Percentiles rank a stretch among this genome's conserved stretches.
phyloP scores from a whole-genome alignment of 2,329 filamentous ascomycete genomes.

The Phialocephala subalpina region DNA sequence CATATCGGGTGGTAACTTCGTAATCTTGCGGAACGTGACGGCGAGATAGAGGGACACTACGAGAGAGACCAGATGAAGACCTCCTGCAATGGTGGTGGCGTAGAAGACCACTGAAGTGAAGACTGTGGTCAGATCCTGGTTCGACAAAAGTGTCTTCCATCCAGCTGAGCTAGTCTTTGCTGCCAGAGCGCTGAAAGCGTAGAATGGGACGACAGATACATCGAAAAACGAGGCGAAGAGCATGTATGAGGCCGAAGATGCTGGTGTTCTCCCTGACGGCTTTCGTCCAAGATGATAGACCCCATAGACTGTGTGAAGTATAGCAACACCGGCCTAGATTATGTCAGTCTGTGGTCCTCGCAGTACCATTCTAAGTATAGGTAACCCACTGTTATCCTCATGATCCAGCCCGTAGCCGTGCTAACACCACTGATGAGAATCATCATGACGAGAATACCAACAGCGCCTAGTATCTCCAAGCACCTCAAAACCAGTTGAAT shows the following conservation, averaged over 20 bases:
- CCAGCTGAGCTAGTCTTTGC: conserved; percentile 47
- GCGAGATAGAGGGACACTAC: conserved; percentile 78
- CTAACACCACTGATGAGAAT: conserved; percentile 78
- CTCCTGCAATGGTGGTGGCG: conserved; percentile 67
- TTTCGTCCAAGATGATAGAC: conserved; percentile 81
- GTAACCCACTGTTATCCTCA: conserved; percentile 74
- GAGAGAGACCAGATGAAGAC: conserved; percentile 75
- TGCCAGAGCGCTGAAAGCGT: conserved; percentile 60
- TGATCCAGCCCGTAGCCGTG: conserved; percentile 74
- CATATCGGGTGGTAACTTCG: conserved; percentile 87
- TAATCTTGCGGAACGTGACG: conserved; percentile 82
- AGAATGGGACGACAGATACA: conserved; percentile 61
- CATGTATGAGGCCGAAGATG: conserved; percentile 88
- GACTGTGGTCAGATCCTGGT: conserved; percentile 60
- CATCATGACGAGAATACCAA: conserved; percentile 77
- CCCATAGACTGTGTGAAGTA: conserved; percentile 76
- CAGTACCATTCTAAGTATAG: neutral
- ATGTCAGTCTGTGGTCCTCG: conserved; percentile 30
- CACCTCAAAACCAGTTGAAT: conserved; percentile 74
- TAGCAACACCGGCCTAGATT: conserved; percentile 76
- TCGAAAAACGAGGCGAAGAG: conserved; percentile 83
- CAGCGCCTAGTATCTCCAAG: conserved; percentile 71
- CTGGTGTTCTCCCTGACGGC: conserved; percentile 75
- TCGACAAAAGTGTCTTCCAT: conserved; percentile 75
- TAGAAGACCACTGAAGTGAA: conserved; percentile 76